Conservation (phyloP, 2,329 filamentous ascomycete genomes). For the Fusarium hostae region DNA sequence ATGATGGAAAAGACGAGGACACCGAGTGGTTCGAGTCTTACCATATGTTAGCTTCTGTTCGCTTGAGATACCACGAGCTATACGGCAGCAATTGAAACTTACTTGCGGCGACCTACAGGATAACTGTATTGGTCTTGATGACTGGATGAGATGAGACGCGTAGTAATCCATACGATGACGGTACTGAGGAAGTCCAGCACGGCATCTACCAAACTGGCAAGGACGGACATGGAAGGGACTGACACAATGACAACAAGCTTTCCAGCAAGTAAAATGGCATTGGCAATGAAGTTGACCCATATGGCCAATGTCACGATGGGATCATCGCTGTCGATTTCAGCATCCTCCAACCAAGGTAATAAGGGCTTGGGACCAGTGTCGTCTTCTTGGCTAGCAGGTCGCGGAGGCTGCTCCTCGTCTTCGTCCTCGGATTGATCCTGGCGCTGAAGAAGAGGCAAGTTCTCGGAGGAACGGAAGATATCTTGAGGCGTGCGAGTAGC, state of each 20-base stretch:
- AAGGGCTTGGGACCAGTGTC: constrained; percentile 60
- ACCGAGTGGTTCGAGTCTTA: constrained; percentile 79
- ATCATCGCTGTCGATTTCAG: constrained; percentile 75
- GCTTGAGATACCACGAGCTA: background rate
- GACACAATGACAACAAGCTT: constrained; percentile 82
- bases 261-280: constrained; percentile 76
- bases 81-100: constrained; percentile 28
- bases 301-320: constrained; percentile 87
- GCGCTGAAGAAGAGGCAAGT: constrained; percentile 69
- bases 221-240: constrained; percentile 83
- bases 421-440: constrained; percentile 59
- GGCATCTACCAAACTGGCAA: constrained; percentile 83
- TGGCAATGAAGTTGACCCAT: constrained; percentile 84
- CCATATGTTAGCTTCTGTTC: constrained; percentile 31
- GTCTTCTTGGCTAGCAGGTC: constrained; percentile 41
- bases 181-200: constrained; percentile 84
- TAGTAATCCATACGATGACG: constrained; percentile 83
- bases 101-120: constrained; percentile 77
- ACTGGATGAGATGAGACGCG: constrained; percentile 72
- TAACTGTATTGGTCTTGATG: constrained; percentile 80
- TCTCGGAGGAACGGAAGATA: constrained; percentile 81
- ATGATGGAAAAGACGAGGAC: constrained; percentile 85
- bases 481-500: constrained; percentile 86
- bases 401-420: constrained; percentile 43
- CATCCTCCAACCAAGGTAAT: constrained; percentile 78